Percentiles rank a stretch among this genome's conserved stretches.
phyloP scores from a whole-genome alignment of 2,329 filamentous ascomycete species.

The Simplicillium sp. region DNA sequence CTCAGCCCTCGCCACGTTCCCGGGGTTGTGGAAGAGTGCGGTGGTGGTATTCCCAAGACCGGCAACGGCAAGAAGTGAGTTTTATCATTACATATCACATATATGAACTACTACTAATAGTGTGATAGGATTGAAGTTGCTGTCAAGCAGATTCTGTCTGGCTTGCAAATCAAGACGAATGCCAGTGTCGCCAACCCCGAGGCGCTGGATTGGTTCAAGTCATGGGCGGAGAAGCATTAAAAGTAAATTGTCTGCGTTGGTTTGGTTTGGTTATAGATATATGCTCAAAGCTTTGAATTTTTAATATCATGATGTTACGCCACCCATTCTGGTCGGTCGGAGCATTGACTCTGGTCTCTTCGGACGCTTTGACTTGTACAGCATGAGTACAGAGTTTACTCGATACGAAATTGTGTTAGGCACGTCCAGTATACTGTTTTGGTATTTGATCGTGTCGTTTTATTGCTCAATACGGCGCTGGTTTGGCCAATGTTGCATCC shows the following conservation, averaged over 20 bases:
- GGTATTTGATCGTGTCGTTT: no score
- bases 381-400: no score
- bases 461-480: no score
- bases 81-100: not conserved
- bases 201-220: constrained; percentile 78
- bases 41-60: constrained; percentile 76
- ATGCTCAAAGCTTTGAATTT: not conserved
- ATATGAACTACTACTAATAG: not conserved
- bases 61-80: constrained; percentile 90
- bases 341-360: no score
- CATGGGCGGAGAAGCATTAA: constrained; percentile 56
- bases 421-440: no score
- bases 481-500: no score
- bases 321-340: not conserved
- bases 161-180: constrained; percentile 76
- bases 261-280: not conserved
- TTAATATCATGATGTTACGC: not conserved
- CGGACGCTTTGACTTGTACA: no score
- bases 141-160: constrained; percentile 92
- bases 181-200: constrained; percentile 89
- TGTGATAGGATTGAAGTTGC: constrained; percentile 70
- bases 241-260: not conserved
- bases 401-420: no score
- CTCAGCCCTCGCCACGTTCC: constrained; percentile 87
- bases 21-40: constrained; percentile 69